Conservation (phyloP, 805 yeast species). For the Sungouiozyma intestinalis region DNA sequence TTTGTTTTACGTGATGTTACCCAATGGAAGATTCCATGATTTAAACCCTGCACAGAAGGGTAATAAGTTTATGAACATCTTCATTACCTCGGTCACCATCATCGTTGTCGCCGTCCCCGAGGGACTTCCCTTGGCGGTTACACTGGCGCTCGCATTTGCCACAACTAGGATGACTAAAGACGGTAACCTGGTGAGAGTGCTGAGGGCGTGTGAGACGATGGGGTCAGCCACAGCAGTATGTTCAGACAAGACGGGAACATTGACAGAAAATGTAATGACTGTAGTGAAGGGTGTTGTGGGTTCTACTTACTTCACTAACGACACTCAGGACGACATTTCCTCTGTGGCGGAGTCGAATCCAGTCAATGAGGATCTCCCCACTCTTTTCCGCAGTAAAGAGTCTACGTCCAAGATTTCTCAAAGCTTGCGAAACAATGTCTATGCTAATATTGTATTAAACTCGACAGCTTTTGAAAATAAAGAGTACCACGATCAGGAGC, state of each 20-base stretch:
- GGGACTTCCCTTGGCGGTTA: constrained; percentile 95
- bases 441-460: constrained; percentile 61
- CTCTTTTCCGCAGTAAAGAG: constrained; percentile 4
- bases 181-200: constrained; percentile 88
- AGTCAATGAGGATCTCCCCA: not conserved
- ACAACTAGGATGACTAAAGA: constrained; percentile 97
- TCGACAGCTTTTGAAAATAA: constrained; percentile 83
- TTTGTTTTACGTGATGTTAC: constrained; percentile 43
- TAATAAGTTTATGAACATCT: constrained; percentile 67
- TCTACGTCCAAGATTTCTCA: constrained; percentile 6
- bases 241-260: constrained; percentile 95
- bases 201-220: constrained; percentile 95
- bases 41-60: constrained; percentile 66
- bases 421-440: constrained; percentile 18
- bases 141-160: constrained; percentile 93
- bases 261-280: constrained; percentile 89
- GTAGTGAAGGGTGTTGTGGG: constrained; percentile 74
- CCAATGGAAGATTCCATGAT: constrained; percentile 32
- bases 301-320: constrained; percentile 42
- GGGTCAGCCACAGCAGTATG: constrained; percentile 97
- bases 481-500: constrained; percentile 6
- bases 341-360: constrained; percentile 1
- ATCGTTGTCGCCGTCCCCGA: constrained; percentile 99
- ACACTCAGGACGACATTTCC: constrained; percentile 14
- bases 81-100: constrained; percentile 85